phyloP scores from a whole-genome alignment of 1,284 basidiomycete species.

The Anthracocystis walkeri region DNA sequence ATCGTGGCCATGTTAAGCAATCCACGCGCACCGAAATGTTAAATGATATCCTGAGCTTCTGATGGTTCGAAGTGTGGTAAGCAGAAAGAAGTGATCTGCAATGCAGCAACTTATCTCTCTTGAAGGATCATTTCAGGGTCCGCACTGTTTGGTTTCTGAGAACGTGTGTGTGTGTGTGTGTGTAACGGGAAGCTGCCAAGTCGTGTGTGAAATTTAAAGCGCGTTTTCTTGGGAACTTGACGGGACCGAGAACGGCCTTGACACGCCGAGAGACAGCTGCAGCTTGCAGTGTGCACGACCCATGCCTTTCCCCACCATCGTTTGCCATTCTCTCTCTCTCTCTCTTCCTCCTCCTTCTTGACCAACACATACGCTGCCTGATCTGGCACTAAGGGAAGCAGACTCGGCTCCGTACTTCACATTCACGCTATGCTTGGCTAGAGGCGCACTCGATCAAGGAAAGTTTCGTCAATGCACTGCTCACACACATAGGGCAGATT shows the following conservation, averaged over 20 bases:
- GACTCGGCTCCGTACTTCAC: no score
- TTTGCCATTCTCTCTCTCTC: background rate
- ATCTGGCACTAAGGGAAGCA: no score
- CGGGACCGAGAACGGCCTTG: slow-evolving; percentile 1
- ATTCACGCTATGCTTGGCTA: slow-evolving; percentile 15
- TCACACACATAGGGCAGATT: background rate
- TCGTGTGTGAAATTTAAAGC: background rate
- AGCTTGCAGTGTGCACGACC: slow-evolving; percentile 4
- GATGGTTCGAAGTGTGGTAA: no score
- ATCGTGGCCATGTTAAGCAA: no score
- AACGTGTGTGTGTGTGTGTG: background rate
- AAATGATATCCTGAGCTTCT: background rate
- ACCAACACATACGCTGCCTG: slow-evolving; percentile 1
- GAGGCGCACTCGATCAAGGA: background rate
- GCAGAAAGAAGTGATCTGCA: no score
- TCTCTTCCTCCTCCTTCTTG: background rate
- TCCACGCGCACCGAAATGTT: background rate
- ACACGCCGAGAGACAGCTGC: slow-evolving; percentile 5
- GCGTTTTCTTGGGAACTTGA: background rate
- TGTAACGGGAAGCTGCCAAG: background rate
- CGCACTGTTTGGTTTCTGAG: background rate
- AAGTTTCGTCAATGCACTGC: background rate
- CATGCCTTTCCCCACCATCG: slow-evolving; percentile 4
- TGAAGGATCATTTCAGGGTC: slow-evolving; percentile 4
- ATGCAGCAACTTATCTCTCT: no score